Conservation (phyloP, 208 protist genomes). For the Acanthamoeba royreba region DNA sequence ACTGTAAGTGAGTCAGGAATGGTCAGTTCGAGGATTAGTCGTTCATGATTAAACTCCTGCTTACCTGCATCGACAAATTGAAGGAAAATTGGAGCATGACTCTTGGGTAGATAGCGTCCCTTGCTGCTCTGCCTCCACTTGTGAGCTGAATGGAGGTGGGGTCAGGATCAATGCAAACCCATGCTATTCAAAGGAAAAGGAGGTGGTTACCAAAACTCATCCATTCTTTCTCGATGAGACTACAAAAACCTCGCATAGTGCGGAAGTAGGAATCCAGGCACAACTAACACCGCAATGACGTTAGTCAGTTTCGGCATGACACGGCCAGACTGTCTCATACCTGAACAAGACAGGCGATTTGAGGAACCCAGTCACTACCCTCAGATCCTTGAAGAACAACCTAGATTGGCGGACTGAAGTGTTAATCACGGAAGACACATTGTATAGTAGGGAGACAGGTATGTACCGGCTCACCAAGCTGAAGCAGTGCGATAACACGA, state of each 20-base stretch:
- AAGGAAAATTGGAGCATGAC: neutral
- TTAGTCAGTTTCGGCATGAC: no score
- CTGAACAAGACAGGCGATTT: neutral
- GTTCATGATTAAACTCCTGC: neutral
- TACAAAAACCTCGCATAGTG: slow-evolving; percentile 88
- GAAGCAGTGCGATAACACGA: neutral
- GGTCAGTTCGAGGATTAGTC: neutral
- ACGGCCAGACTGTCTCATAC: no score
- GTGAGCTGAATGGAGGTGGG: no score
- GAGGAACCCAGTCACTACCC: neutral
- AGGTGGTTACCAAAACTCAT: slow-evolving; percentile 88
- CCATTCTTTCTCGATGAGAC: slow-evolving; percentile 95
- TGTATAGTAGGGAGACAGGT: no score
- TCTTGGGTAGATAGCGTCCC: neutral
- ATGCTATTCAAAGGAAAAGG: no score
- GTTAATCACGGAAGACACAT: no score
- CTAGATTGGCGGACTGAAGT: neutral
- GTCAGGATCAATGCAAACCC: no score
- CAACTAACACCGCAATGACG: slow-evolving; percentile 76
- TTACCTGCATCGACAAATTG: neutral
- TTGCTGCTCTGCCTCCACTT: neutral
- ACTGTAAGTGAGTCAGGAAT: neutral
- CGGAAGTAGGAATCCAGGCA: slow-evolving; percentile 94
- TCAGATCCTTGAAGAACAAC: neutral
- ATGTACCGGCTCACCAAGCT: neutral